Evolutionary conservation across 305 asterid species (phyloP).

Genomic region (Rubia peregrina): DNA sequence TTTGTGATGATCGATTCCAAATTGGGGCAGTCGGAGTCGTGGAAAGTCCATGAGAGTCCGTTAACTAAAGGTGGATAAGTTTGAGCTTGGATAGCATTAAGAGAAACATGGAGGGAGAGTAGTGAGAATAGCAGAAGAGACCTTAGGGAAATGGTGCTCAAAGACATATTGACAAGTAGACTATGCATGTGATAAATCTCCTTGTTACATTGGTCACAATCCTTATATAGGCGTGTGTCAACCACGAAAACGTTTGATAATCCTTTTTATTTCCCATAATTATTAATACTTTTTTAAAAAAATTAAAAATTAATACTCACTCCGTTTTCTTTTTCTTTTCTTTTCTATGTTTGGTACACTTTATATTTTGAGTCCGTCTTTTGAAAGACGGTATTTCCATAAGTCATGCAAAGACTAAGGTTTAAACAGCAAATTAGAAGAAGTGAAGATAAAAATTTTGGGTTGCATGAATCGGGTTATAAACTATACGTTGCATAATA

Average conservation of each 20-base stretch:
- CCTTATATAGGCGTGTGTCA: neutral
- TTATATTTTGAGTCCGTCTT: too few relatives aligned
- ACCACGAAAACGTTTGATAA: neutral
- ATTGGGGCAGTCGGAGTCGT: slow-evolving; percentile 22
- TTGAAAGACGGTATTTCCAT: too few relatives aligned
- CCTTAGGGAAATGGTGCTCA: neutral
- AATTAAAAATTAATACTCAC: too few relatives aligned
- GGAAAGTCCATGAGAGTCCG: slow-evolving; percentile 29
- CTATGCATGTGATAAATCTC: neutral
- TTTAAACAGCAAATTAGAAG: too few relatives aligned
- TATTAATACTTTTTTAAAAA: too few relatives aligned
- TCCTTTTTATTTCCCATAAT: too few relatives aligned
- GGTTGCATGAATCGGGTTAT: too few relatives aligned
- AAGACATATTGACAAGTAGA: slow-evolving; percentile 15
- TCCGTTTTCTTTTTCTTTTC: too few relatives aligned
- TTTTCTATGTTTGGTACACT: too few relatives aligned
- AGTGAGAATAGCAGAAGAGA: slow-evolving; percentile 2
- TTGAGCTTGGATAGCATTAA: slow-evolving; percentile 16
- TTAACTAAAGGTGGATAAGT: slow-evolving; percentile 21
- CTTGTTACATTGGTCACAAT: neutral
- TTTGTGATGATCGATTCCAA: slow-evolving; percentile 27
- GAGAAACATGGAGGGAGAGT: slow-evolving; percentile 2
- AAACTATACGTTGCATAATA: too few relatives aligned
- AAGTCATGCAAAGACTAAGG: too few relatives aligned
- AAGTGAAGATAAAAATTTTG: too few relatives aligned